phyloP scores from a whole-genome alignment of 352 stramenopile species.

The Pythium rishiriense region DNA sequence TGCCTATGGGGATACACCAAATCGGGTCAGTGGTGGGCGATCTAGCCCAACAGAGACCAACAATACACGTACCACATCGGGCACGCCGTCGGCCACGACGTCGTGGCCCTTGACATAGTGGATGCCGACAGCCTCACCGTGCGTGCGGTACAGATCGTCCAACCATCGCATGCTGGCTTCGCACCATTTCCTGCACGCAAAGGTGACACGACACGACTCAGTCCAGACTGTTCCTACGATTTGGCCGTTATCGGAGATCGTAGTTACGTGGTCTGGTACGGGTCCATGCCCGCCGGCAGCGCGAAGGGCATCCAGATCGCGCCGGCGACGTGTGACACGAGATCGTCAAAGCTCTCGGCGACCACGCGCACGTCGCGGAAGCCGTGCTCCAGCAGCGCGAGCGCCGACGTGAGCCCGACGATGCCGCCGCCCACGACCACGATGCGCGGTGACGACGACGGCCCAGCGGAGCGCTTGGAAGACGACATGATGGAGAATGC shows the following conservation, averaged over 20 bases:
- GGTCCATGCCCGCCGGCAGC: constrained; percentile 37
- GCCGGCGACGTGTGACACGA: constrained; percentile 67
- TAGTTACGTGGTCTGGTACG: constrained; percentile 40
- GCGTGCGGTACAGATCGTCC: constrained; percentile 32
- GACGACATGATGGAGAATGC: background rate
- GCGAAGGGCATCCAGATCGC: constrained; percentile 77
- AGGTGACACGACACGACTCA: too few species aligned
- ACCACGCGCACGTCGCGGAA: constrained; percentile 50
- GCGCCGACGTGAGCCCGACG: constrained; percentile 63
- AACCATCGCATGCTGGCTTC: constrained; percentile 67
- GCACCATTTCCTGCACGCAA: constrained; percentile 50
- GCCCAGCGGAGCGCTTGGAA: background rate
- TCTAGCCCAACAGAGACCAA: background rate
- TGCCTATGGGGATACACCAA: constrained; percentile 18
- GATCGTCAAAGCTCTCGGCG: constrained; percentile 51
- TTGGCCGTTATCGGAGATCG: too few species aligned
- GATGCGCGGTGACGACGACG: constrained; percentile 21
- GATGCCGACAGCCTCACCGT: constrained; percentile 50
- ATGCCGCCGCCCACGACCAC: constrained; percentile 69
- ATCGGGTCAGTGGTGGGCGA: too few species aligned
- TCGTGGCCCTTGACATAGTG: constrained; percentile 55
- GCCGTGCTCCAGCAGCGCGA: constrained; percentile 59
- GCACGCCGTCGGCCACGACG: constrained; percentile 36
- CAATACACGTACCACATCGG: constrained; percentile 31
- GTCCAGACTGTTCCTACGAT: too few species aligned